Evolutionary conservation across 148 eudicot genomes (phyloP).

Genomic region (Arbutus unedo): DNA sequence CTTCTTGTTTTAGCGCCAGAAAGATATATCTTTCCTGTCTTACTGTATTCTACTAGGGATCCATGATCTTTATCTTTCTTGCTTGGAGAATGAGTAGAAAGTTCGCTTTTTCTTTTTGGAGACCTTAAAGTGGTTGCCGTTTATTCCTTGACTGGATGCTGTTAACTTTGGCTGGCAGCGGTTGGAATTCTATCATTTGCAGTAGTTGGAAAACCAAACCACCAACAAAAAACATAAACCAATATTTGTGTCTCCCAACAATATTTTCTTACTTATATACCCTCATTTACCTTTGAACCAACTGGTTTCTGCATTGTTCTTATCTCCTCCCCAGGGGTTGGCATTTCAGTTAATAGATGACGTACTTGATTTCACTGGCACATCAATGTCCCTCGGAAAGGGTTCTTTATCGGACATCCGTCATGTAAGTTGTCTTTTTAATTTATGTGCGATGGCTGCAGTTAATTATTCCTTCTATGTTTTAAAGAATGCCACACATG

Average conservation of each 20-base stretch:
- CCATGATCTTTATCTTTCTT: neutral
- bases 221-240: neutral
- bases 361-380: constrained; percentile 91
- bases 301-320: constrained; percentile 11
- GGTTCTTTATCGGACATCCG: constrained; percentile 90
- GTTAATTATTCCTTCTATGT: neutral
- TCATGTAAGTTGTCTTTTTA: constrained; percentile 48
- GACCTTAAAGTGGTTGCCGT: too few relatives aligned
- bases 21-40: neutral
- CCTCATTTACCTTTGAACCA: neutral
- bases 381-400: constrained; percentile 89
- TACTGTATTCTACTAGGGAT: neutral
- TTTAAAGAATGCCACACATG: neutral
- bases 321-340: constrained; percentile 60
- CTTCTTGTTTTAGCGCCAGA: neutral
- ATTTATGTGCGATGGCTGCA: neutral
- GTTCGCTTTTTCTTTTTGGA: neutral
- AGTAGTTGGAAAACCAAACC: neutral
- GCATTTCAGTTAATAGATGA: constrained; percentile 92
- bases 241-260: neutral
- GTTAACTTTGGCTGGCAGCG: too few relatives aligned
- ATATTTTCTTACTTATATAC: neutral
- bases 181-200: too few relatives aligned
- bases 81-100: neutral
- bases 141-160: too few relatives aligned